Evolutionary conservation across 164 flowering plant species (phyloP), one percentile per base, ranked within the genome.

Genomic region (Vitis rotundifolia): DNA sequence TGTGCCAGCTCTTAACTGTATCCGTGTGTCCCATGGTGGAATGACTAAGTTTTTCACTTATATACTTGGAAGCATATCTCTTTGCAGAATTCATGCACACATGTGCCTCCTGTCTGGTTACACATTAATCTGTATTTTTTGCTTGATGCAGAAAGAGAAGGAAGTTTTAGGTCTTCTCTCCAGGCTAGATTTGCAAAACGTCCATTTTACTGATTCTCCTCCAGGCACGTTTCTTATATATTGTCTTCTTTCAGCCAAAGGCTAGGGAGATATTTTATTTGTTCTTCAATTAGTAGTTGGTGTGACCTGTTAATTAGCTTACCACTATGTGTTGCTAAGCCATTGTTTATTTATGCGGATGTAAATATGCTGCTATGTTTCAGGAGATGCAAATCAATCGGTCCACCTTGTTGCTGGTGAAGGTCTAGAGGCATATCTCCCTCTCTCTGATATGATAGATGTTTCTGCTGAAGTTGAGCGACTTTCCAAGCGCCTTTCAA

Each of bases 361-460:
- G 68, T 69, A 70, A 53, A 66, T 71, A 14, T 65, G 55, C 54
- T 26, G 28, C 48, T 11, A 65, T 76, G n/a, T 51, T 69, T 47
- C 88, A 94, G 98, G 78, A 22, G 85, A 88, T 84, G 96, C 88
- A 71, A 88, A 83, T 67, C 91, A 83, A 65, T 94, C 97, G 9
- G 93, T 94, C 51, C 98, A 92, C 70, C 86, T 94, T 64, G 97
- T 94, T 50, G 97, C 91, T 15, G 86, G 93, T 76, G 98, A 94
- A 82, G 94, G 98, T 18, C 81, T 94, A 49, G 98, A 92, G 77
- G 97, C 97, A 47, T 94, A 92, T 82, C 93, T 94, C 19, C 98
- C 98, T 47, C 94, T 94, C 67, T 89, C 93, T 51, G 95, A 88
- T 65, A 91, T 94, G 98, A 87, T 94, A 31, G 98, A 94, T 81